These are phyloP conservation scores for Phytophthora palmivora DNA, from an alignment of 352 stramenopile genomes.

Conservation along the genomic window DNA sequence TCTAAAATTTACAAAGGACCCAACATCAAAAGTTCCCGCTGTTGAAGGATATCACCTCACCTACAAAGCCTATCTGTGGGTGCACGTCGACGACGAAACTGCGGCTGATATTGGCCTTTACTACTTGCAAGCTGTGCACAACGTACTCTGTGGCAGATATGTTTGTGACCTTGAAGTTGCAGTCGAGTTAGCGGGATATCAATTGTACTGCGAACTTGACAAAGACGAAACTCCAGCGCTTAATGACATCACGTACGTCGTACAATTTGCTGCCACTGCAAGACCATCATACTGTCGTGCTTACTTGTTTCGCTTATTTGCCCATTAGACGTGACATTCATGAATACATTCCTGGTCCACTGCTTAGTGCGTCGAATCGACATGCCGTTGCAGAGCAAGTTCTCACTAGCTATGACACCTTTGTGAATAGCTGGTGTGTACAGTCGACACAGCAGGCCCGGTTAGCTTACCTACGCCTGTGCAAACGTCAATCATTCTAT, in stretches of 20 bases:
- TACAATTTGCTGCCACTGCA: background rate
- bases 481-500: slow-evolving; percentile 69
- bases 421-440: slow-evolving; percentile 39
- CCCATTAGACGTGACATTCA: slow-evolving; percentile 29
- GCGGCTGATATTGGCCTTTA: slow-evolving; percentile 60
- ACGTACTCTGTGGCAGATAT: slow-evolving; percentile 62
- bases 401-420: slow-evolving; percentile 42
- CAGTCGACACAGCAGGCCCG: slow-evolving; percentile 46
- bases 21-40: background rate
- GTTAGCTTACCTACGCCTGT: slow-evolving; percentile 67
- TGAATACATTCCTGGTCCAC: slow-evolving; percentile 39
- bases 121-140: slow-evolving; percentile 80
- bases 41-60: slow-evolving; percentile 46
- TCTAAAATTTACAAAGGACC: background rate
- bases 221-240: slow-evolving; percentile 17
- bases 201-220: slow-evolving; percentile 64
- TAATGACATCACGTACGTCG: slow-evolving; percentile 31
- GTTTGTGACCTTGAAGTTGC: slow-evolving; percentile 63
- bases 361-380: slow-evolving; percentile 60
- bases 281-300: background rate
- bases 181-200: slow-evolving; percentile 67
- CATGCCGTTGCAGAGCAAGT: slow-evolving; percentile 39
- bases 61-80: slow-evolving; percentile 82
- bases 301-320: slow-evolving; percentile 9
- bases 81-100: slow-evolving; percentile 69